Conservation (phyloP, 352 stramenopile species). For the Phytophthora quininea region DNA sequence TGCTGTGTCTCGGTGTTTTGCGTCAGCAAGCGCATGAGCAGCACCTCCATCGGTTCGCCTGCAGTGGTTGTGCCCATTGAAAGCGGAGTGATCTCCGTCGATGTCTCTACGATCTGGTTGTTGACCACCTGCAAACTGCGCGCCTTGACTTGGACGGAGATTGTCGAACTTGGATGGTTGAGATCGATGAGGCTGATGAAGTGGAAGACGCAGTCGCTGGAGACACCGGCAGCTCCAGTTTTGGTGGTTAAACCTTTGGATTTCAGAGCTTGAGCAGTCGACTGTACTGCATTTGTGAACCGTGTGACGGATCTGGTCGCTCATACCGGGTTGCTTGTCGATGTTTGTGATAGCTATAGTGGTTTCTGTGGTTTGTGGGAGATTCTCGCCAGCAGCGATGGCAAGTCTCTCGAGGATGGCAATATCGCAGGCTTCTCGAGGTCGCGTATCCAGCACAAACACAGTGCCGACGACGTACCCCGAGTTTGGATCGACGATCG, state of each 20-base stretch:
- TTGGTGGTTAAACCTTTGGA: slow-evolving; percentile 19
- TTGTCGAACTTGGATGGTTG: slow-evolving; percentile 4
- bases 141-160: slow-evolving; percentile 12
- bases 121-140: slow-evolving; percentile 8
- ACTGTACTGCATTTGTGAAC: neutral
- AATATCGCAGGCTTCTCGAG: slow-evolving; percentile 72
- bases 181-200: slow-evolving; percentile 42
- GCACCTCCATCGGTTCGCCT: slow-evolving; percentile 64
- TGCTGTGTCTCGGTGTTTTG: slow-evolving; percentile 87
- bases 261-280: slow-evolving; percentile 12
- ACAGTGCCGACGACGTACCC: slow-evolving; percentile 73
- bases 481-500: slow-evolving; percentile 65
- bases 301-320: slow-evolving; percentile 1
- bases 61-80: slow-evolving; percentile 33
- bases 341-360: neutral
- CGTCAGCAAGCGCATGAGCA: slow-evolving; percentile 82
- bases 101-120: slow-evolving; percentile 8
- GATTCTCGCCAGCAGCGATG: slow-evolving; percentile 60
- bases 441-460: slow-evolving; percentile 84
- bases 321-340: slow-evolving; percentile 7
- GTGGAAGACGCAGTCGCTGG: slow-evolving; percentile 32
- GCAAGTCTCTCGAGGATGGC: slow-evolving; percentile 73
- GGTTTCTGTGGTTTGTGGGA: slow-evolving; percentile 27
- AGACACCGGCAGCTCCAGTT: slow-evolving; percentile 22
- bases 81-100: slow-evolving; percentile 32